Conservation (phyloP, 1,139 yeast genomes). For the Lodderomyces metapsilosis region DNA sequence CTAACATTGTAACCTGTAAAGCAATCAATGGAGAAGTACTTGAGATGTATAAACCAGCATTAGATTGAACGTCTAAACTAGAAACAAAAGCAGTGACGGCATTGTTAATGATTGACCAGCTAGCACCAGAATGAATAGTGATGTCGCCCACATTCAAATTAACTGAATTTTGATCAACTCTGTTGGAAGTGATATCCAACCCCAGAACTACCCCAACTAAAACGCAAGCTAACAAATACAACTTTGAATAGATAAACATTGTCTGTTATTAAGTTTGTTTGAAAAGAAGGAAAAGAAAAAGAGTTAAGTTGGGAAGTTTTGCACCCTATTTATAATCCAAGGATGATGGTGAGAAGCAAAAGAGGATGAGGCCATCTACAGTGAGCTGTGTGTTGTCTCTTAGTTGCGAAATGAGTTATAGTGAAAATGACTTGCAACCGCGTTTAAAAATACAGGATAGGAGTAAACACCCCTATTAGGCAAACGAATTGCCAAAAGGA, state of each 20-base stretch:
- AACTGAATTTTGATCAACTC: constrained; percentile 19
- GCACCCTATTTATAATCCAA: no score
- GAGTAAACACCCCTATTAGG: no score
- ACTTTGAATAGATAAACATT: background rate
- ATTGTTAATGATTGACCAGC: constrained; percentile 34
- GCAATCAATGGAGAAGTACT: constrained; percentile 9
- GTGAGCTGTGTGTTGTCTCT: no score
- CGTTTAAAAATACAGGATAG: no score
- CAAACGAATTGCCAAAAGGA: no score
- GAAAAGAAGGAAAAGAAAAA: no score
- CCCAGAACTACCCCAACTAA: background rate
- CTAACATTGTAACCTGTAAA: constrained; percentile 15
- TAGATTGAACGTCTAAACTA: constrained; percentile 17
- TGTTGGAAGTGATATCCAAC: constrained; percentile 1
- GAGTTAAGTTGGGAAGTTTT: no score
- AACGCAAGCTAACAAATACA: background rate
- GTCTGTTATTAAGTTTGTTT: no score
- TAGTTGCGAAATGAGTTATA: no score
- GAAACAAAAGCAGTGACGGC: constrained; percentile 24
- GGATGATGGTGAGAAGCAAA: no score
- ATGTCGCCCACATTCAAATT: constrained; percentile 21
- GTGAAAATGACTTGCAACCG: no score
- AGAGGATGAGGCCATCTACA: no score
- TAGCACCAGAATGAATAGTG: constrained; percentile 26
- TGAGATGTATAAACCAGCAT: constrained; percentile 24